Evolutionary conservation across 2,329 filamentous ascomycete genomes (phyloP).

Genomic region (Arthrobotrys sinensis): DNA sequence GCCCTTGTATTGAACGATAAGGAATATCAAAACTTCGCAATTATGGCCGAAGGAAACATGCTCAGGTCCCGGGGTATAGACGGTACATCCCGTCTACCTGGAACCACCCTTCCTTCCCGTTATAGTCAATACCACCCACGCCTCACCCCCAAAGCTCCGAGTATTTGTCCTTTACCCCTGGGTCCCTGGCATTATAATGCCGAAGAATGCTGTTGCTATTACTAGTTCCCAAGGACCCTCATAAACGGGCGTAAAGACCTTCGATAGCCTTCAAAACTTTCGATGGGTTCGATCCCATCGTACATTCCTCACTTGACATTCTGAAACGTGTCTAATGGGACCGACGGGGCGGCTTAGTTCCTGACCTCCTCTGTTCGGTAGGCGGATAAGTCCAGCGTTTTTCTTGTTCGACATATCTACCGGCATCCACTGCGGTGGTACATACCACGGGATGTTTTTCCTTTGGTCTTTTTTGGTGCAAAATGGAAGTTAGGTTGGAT

Average conservation of each 20-base stretch:
- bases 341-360: background rate
- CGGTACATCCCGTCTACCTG: conserved; percentile 24
- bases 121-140: conserved; percentile 14
- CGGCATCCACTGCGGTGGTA: conserved; percentile 19
- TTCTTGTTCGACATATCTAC: background rate
- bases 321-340: conserved; percentile 40
- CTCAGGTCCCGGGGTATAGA: conserved; percentile 1
- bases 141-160: background rate
- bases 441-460: conserved; percentile 14
- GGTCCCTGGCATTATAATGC: conserved; percentile 18
- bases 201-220: conserved; percentile 30
- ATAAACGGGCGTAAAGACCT: background rate
- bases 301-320: conserved; percentile 48
- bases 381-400: conserved; percentile 12
- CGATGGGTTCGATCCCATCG: background rate
- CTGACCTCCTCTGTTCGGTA: conserved; percentile 47
- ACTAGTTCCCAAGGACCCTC: conserved; percentile 9
- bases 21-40: background rate
- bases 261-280: too few species aligned
- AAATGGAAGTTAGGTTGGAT: background rate
- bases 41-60: conserved; percentile 7
- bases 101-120: conserved; percentile 33
- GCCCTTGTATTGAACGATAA: conserved; percentile 13
- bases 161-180: conserved; percentile 3
- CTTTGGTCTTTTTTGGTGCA: background rate